Conservation (phyloP, 352 stramenopile genomes). For the Phytopythium kandeliae region DNA sequence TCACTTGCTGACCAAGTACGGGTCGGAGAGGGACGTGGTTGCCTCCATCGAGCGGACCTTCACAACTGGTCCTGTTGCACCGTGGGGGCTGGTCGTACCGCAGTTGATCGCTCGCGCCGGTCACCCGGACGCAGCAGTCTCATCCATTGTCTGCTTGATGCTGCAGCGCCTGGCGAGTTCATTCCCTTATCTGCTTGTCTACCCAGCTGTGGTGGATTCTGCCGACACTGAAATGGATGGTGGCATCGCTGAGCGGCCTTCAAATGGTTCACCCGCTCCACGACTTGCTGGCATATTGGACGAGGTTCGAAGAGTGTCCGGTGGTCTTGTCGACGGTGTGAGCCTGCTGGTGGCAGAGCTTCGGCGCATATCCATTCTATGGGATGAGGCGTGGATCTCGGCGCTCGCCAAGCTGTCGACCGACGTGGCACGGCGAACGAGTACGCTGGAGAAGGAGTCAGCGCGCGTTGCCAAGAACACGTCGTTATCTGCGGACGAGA, state of each 20-base stretch:
- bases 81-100: constrained; percentile 65
- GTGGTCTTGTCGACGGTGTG: constrained; percentile 48
- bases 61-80: constrained; percentile 33
- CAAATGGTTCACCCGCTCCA: constrained; percentile 7
- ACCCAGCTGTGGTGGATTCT: constrained; percentile 66
- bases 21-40: constrained; percentile 34
- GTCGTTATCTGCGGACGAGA: constrained; percentile 54
- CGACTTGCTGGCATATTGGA: constrained; percentile 32
- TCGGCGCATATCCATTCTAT: constrained; percentile 72
- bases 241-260: constrained; percentile 5
- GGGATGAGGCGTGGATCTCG: constrained; percentile 79
- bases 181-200: constrained; percentile 65
- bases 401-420: constrained; percentile 65
- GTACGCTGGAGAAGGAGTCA: constrained; percentile 75
- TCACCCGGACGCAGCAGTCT: constrained; percentile 48
- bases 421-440: constrained; percentile 58
- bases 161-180: constrained; percentile 58
- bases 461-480: constrained; percentile 62
- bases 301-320: constrained; percentile 31
- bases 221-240: constrained; percentile 11
- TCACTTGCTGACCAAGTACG: constrained; percentile 57
- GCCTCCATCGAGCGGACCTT: constrained; percentile 41
- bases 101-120: constrained; percentile 64
- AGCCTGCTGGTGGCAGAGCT: constrained; percentile 63
- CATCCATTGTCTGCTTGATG: constrained; percentile 44